Evolutionary conservation across 2,329 filamentous ascomycete species (phyloP), one percentile per base, ranked within the genome.

Genomic region (Coniochaeta hoffmannii): DNA sequence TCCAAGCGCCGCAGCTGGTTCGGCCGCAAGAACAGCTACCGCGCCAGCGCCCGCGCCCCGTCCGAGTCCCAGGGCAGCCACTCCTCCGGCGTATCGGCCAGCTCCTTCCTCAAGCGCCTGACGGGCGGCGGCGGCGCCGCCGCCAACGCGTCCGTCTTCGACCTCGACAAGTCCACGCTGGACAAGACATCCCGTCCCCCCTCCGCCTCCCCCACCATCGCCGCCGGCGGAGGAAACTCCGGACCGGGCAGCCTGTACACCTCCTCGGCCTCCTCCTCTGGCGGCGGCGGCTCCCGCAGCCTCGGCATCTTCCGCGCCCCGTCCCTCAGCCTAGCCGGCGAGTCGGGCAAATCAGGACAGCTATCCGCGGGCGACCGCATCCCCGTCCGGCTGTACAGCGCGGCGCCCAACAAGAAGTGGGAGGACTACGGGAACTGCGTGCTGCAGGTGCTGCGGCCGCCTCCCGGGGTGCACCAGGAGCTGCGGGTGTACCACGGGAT

Each of bases 371-470:
- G 86, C 54, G 86, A 86, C 55, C 91, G 94, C 64, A 84, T 93
- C 53, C 92, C 92, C 63, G 89, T 97, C 62, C 81, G 91, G 34
- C 81, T 97, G 12, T 96, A 97, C 68, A 78, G 89, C 51, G 85
- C 93, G 52, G 87, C 91, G 57, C 77, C 82, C 1, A 77, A 83
- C 12, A 84, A 84, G 52, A 93, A 93, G 68, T 99, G 94, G 94
- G 86, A 90, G 58, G 92, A 97, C 67, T 85, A 92, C 74, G 93
- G 94, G 60, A 86, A 89, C 62, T 95, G 91, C 58, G 79, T 85
- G 35, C 75, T 99, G 57, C 90, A 88, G 15, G 90, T 99, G 64
- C 85, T 91, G 67, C 82, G 85, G 17, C 88, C 90, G n/a, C 86
- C 78, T 53, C 81, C 72, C 34, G 82, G 81, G 7, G 81, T 79